Evolutionary conservation across 495 filamentous ascomycete species (phyloP).

Genomic region (Aspergillus mulundensis): DNA sequence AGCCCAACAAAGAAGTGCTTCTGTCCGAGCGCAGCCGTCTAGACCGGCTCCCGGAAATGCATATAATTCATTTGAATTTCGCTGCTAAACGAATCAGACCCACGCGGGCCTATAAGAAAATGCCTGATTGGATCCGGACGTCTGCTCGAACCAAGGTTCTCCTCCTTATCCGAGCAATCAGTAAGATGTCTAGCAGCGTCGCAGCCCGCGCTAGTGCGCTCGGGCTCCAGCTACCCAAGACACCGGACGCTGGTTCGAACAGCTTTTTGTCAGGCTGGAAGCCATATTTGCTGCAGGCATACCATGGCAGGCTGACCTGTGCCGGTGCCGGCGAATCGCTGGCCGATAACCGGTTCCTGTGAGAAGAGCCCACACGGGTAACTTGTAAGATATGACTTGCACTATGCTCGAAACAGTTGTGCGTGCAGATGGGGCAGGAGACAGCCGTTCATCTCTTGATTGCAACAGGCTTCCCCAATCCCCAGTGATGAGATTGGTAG

Average conservation of each 20-base stretch:
- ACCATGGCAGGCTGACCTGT: not conserved
- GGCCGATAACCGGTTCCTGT: not conserved
- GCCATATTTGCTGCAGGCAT: not conserved
- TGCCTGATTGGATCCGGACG: constrained; percentile 4
- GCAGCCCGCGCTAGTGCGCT: not conserved
- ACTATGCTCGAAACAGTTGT: constrained; percentile 5
- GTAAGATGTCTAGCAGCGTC: not conserved
- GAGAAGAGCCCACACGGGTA: not conserved
- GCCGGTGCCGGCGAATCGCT: not conserved
- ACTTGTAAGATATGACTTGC: not conserved
- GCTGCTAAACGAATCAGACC: constrained; percentile 11
- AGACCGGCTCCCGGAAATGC: not conserved
- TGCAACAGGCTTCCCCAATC: not conserved
- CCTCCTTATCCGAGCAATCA: constrained; percentile 5
- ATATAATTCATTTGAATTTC: constrained; percentile 2
- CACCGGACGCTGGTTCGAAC: not conserved
- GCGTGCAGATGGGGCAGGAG: constrained; percentile 6
- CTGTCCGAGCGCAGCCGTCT: not conserved
- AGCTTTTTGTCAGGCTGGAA: not conserved
- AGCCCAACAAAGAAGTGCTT: not conserved
- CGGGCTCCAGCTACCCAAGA: not conserved
- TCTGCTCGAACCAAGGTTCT: constrained; percentile 1
- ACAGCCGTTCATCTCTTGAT: not conserved
- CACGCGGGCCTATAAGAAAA: constrained; percentile 2
- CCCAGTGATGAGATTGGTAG: not conserved